Percentiles rank a stretch among this genome's conserved stretches.
Evolutionary conservation across 2,329 filamentous ascomycete genomes (phyloP).

Genomic region (Colletotrichum lupini): DNA sequence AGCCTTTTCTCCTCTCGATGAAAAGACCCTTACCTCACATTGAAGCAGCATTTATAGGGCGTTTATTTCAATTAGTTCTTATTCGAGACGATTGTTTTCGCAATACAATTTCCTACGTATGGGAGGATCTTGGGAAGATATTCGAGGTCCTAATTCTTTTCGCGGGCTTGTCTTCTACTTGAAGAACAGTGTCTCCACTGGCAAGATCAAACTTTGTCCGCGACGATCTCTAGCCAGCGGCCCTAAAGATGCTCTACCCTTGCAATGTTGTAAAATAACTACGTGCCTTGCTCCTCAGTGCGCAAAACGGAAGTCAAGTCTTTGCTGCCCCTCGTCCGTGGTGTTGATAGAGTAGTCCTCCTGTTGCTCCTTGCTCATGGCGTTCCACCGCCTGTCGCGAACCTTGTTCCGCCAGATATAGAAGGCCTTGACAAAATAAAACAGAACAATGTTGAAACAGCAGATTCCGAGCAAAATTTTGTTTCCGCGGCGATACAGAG

Average conservation of each 20-base stretch:
- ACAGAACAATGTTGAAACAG: slow-evolving; percentile 58
- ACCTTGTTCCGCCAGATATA: slow-evolving; percentile 60
- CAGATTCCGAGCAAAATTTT: slow-evolving; percentile 59
- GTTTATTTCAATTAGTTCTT: too few relatives aligned
- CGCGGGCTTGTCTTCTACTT: too few relatives aligned
- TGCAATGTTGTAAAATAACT: rapidly evolving
- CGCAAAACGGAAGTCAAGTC: slow-evolving; percentile 65
- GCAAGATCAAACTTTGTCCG: neutral
- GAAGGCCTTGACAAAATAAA: slow-evolving; percentile 56
- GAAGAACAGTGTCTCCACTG: too few relatives aligned
- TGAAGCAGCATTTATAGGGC: too few relatives aligned
- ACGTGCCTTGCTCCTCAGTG: slow-evolving; percentile 45
- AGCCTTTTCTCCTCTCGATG: too few relatives aligned
- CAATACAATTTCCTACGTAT: too few relatives aligned
- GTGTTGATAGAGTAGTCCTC: slow-evolving; percentile 60
- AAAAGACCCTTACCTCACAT: too few relatives aligned
- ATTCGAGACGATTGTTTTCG: rapidly evolving
- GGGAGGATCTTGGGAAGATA: too few relatives aligned
- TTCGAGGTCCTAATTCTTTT: too few relatives aligned
- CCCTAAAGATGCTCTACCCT: rapidly evolving
- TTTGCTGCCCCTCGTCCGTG: slow-evolving; percentile 63
- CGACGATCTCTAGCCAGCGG: neutral
- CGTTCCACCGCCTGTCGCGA: slow-evolving; percentile 55
- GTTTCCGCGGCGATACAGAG: slow-evolving; percentile 62
- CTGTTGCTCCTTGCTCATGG: slow-evolving; percentile 56